Evolutionary conservation across 2,329 filamentous ascomycete species (phyloP).

Genomic region (Thermoascus crustaceus): DNA sequence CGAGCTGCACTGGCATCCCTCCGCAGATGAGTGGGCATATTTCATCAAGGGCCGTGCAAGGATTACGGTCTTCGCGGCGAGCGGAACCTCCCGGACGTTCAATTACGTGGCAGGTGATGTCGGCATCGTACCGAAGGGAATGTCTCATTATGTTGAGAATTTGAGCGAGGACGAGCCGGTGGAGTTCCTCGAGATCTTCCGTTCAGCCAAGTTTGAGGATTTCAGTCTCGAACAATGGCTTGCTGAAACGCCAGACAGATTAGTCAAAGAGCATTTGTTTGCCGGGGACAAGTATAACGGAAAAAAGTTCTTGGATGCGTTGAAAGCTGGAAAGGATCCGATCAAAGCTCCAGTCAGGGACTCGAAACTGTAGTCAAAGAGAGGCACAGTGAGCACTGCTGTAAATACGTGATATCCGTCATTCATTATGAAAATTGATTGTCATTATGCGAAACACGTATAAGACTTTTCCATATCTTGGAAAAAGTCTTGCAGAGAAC

Average conservation of each 20-base stretch:
- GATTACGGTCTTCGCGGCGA: constrained; percentile 65
- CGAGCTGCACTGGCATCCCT: constrained; percentile 77
- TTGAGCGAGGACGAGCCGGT: constrained; percentile 61
- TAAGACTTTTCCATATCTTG: too few species aligned
- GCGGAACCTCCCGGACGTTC: constrained; percentile 63
- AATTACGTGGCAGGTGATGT: constrained; percentile 67
- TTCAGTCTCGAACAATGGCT: constrained; percentile 70
- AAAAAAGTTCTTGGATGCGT: constrained; percentile 53
- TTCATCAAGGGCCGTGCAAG: constrained; percentile 64
- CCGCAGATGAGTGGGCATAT: constrained; percentile 71
- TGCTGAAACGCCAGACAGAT: constrained; percentile 59
- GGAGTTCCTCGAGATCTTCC: constrained; percentile 67
- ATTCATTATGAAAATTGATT: too few species aligned
- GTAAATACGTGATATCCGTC: too few species aligned
- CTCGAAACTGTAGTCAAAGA: background rate
- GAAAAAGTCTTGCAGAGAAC: too few species aligned
- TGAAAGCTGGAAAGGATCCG: constrained; percentile 48
- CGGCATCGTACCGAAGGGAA: constrained; percentile 65
- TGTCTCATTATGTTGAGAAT: constrained; percentile 74
- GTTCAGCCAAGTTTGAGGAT: constrained; percentile 61
- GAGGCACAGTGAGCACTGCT: too few species aligned
- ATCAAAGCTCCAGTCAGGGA: constrained; percentile 7
- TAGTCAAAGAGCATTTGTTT: constrained; percentile 61
- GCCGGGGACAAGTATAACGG: constrained; percentile 52
- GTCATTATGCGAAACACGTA: too few species aligned